Conservation (phyloP, 495 filamentous ascomycete genomes). For the Emericellopsis terricola region DNA sequence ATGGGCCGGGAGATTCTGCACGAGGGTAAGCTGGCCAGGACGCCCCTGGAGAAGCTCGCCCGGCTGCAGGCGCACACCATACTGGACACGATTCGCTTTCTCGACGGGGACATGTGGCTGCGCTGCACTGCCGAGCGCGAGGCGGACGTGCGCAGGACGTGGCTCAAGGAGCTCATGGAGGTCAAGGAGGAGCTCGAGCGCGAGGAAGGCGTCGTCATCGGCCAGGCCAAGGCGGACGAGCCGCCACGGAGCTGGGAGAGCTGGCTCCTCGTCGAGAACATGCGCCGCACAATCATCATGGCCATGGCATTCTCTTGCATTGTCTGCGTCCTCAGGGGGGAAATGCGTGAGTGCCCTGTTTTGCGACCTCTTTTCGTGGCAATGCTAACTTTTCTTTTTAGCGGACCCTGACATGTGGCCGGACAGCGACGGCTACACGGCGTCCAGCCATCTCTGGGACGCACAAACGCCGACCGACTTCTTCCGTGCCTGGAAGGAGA, state of each 20-base stretch:
- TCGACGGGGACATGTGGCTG: constrained; percentile 17
- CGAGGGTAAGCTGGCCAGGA: constrained; percentile 3
- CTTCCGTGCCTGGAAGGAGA: constrained; percentile 10
- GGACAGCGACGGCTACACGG: constrained; percentile 7
- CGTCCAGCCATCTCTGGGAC: constrained; percentile 10
- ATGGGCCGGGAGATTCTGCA: constrained; percentile 9
- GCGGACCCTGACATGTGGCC: constrained; percentile 7
- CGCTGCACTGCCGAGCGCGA: constrained; percentile 15
- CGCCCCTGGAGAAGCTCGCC: constrained; percentile 14
- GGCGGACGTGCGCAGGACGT: constrained; percentile 3
- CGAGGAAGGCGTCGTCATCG: constrained; percentile 1
- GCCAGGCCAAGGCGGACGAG: background rate
- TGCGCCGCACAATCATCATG: constrained; percentile 10
- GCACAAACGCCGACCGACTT: constrained; percentile 10
- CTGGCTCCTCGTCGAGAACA: constrained; percentile 11
- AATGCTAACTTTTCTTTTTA: too few species aligned
- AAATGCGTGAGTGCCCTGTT: constrained; percentile 4
- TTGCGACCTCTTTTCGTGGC: too few species aligned
- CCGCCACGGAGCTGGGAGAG: constrained; percentile 13
- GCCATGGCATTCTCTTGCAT: constrained; percentile 4
- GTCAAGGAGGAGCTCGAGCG: constrained; percentile 1
- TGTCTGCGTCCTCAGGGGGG: constrained; percentile 7
- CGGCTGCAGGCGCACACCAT: constrained; percentile 15
- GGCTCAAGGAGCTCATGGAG: constrained; percentile 1
- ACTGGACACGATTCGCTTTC: constrained; percentile 18